These are phyloP conservation scores for Capsicum rhomboideum DNA, from an alignment of 257 asterid genomes.

Conservation along the genomic window DNA sequence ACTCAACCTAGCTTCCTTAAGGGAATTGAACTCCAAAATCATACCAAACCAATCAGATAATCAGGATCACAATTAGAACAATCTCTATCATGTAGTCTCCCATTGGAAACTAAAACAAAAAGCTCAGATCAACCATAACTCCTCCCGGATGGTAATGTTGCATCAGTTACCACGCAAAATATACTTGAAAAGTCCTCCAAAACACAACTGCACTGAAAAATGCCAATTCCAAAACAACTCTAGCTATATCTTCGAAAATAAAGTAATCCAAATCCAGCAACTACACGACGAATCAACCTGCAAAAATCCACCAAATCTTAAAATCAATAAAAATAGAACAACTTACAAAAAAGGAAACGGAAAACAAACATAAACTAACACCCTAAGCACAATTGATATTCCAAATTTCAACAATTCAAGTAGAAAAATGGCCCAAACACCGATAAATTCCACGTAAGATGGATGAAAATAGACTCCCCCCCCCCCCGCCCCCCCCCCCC, in stretches of 20 bases:
- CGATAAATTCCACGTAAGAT: neutral
- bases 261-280: conserved; percentile 18
- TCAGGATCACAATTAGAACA: neutral
- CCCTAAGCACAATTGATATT: neutral
- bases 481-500: neutral
- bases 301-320: conserved; percentile 23
- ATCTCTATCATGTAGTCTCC: neutral
- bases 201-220: conserved; percentile 13
- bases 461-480: neutral
- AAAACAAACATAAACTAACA: neutral
- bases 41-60: neutral
- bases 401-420: neutral
- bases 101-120: conserved; percentile 6
- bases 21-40: neutral
- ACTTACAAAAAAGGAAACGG: neutral
- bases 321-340: neutral
- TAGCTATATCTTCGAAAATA: conserved; percentile 4
- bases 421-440: neutral
- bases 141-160: neutral
- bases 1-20: conserved; percentile 15
- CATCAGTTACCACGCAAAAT: conserved; percentile 19
- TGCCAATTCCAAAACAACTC: conserved; percentile 1
- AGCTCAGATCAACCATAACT: conserved; percentile 24
- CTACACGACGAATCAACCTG: conserved; percentile 43
- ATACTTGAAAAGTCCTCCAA: conserved; percentile 11